Evolutionary conservation across 768 basidiomycete species (phyloP).

Genomic region (Tylopilus intermedius): DNA sequence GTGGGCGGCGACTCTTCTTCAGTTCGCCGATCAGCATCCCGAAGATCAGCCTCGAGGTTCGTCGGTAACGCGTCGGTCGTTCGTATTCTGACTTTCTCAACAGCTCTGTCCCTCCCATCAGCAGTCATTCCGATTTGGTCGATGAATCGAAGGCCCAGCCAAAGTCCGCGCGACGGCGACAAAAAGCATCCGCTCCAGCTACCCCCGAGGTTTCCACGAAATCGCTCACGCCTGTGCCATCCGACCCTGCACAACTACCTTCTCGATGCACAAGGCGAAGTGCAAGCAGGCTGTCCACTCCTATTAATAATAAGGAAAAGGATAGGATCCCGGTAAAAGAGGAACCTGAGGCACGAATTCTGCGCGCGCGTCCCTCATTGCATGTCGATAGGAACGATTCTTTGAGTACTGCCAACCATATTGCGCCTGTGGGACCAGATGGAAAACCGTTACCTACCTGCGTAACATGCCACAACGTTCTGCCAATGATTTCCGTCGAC

Average conservation of each 20-base stretch:
- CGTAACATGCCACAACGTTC: conserved; percentile 61
- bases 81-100: conserved; percentile 11
- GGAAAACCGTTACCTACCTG: conserved; percentile 69
- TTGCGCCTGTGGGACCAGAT: conserved; percentile 53
- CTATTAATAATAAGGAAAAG: conserved; percentile 33
- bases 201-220: conserved; percentile 47
- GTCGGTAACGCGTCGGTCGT: conserved; percentile 8
- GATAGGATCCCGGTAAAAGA: conserved; percentile 45
- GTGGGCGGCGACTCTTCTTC: conserved; percentile 29
- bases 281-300: conserved; percentile 30
- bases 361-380: conserved; percentile 45
- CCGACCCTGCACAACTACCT: conserved; percentile 23
- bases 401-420: conserved; percentile 37
- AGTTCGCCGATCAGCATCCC: conserved; percentile 20
- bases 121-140: conserved; percentile 26
- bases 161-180: conserved; percentile 54
- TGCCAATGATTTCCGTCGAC: conserved; percentile 75
- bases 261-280: conserved; percentile 28
- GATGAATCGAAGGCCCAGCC: conserved; percentile 34
- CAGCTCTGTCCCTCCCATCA: conserved; percentile 26
- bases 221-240: conserved; percentile 33
- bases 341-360: conserved; percentile 42
- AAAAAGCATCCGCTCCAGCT: conserved; percentile 39
- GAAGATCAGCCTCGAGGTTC: conserved; percentile 26
- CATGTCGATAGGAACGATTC: conserved; percentile 33